Evolutionary conservation across 2,329 filamentous ascomycete species (phyloP), one percentile per base, ranked within the genome.

Genomic region (Magnaporthiopsis incrustans): DNA sequence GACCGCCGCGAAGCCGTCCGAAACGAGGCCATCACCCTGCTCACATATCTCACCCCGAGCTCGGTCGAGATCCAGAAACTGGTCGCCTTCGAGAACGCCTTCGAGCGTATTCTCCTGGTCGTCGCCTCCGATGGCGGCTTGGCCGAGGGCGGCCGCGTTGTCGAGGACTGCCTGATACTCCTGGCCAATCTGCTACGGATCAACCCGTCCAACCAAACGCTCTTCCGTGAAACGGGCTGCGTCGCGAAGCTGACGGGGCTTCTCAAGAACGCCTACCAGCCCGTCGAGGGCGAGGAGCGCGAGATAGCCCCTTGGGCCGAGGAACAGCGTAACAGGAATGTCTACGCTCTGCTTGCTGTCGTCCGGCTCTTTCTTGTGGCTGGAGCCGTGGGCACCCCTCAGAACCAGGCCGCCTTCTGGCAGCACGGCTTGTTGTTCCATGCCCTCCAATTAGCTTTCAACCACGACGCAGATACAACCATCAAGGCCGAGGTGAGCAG

Each of bases 31-130:
- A 83, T 99, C 33, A 82, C 89, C n/a, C 82, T 99, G 18, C 84
- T 99, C 61, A 96, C 91, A 38, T 90, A 92, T 65, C 82, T 99
- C 35, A 97, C 95, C 0, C 91, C 92, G 35, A 88, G 88, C 0
- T 97, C 94, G 11, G 79, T 88, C 57, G 93, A 98, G 70, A 85
- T 99, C 63, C 93, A 98, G 73, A 98, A 98, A 75, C 83, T 98
- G 2, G 93, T 98, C 30, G 95, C 92, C 0, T 98, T 97, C 69
- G 92, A 97, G 71, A 94, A 92, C 80, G 91, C 93, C 0, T 98
- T 97, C 70, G 92, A 95, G 66, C 87, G 89, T 58, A 80, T 96
- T 32, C 97, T 98, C 73, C 82, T 82, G 59, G 88, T 98, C 63
- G 90, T 99, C 63, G 84, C 89, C 68, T 80, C 82, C 0, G 95